Percentiles rank a stretch among this genome's conserved stretches.
Conservation (phyloP, 306 rosid species). For the Acacia acuminata region DNA sequence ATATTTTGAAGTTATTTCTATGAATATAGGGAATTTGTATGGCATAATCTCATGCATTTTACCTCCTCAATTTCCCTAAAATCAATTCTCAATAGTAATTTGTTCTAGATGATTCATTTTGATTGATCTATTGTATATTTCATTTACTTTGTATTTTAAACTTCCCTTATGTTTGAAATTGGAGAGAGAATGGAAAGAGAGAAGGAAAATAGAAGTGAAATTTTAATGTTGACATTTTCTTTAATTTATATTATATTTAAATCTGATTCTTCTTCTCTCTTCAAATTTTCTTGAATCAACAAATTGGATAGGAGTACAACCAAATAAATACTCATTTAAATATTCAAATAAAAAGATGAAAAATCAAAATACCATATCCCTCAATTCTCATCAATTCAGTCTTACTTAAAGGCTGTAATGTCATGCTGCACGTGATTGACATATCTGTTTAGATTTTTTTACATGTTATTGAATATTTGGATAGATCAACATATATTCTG, state of each 20-base stretch:
- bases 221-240: not conserved
- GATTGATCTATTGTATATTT: not conserved
- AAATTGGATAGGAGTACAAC: not conserved
- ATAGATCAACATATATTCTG: not conserved
- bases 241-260: conserved; percentile 4
- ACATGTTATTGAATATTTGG: not conserved
- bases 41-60: not conserved
- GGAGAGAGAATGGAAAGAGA: not conserved
- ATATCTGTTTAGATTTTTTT: not conserved
- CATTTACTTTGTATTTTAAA: not conserved
- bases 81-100: not conserved
- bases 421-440: not conserved
- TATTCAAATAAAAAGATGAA: not conserved
- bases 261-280: not conserved
- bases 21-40: not conserved
- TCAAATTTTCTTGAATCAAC: not conserved
- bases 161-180: not conserved
- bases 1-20: not conserved
- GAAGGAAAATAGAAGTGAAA: not conserved
- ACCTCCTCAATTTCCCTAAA: not conserved
- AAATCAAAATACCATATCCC: not conserved
- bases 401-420: not conserved
- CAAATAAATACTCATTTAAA: not conserved
- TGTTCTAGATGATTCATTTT: not conserved
- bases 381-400: not conserved